Percentiles rank a stretch among this genome's conserved stretches.
These are phyloP conservation scores for Boletales sp. DNA, from an alignment of 768 basidiomycete genomes.

Conservation along the genomic window DNA sequence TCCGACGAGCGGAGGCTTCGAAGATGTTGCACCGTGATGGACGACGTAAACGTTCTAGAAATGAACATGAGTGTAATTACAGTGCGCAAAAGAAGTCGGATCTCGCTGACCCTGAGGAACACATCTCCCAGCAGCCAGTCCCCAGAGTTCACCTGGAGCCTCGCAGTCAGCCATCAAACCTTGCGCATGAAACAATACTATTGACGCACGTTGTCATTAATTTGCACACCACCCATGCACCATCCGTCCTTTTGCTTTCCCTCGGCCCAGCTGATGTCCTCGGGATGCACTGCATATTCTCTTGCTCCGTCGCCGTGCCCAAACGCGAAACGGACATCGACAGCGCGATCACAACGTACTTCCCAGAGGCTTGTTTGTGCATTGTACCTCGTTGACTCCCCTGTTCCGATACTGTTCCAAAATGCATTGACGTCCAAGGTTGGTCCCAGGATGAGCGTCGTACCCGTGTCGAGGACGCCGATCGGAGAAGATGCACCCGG, in stretches of 20 bases:
- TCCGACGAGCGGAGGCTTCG: slow-evolving; percentile 42
- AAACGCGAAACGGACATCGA: slow-evolving; percentile 44
- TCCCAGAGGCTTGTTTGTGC: slow-evolving; percentile 40
- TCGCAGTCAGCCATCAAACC: background rate
- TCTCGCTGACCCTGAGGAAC: slow-evolving; percentile 46
- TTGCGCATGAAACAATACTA: background rate
- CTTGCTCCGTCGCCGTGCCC: slow-evolving; percentile 32
- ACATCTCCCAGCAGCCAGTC: slow-evolving; percentile 64
- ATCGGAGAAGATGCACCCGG: slow-evolving; percentile 40
- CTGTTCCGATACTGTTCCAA: slow-evolving; percentile 44
- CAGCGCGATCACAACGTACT: slow-evolving; percentile 46
- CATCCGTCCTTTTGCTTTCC: slow-evolving; percentile 38
- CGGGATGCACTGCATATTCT: slow-evolving; percentile 48
- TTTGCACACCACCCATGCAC: slow-evolving; percentile 58
- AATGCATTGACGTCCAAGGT: slow-evolving; percentile 49
- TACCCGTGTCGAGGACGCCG: slow-evolving; percentile 63
- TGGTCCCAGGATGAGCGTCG: slow-evolving; percentile 55
- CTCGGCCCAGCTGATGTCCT: slow-evolving; percentile 50
- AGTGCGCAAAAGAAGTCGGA: background rate
- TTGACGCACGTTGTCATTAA: slow-evolving; percentile 43
- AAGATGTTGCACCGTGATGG: slow-evolving; percentile 41
- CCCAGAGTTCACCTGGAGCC: slow-evolving; percentile 43
- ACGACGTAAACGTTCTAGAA: slow-evolving; percentile 51
- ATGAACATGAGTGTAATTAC: slow-evolving; percentile 3
- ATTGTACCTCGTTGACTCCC: slow-evolving; percentile 37